A percentile compares a stretch with the other conserved stretches of the same genome.
These are phyloP conservation scores for Tolypocladium tundrense DNA, from an alignment of 2,329 filamentous ascomycete species.

Conservation along the genomic window DNA sequence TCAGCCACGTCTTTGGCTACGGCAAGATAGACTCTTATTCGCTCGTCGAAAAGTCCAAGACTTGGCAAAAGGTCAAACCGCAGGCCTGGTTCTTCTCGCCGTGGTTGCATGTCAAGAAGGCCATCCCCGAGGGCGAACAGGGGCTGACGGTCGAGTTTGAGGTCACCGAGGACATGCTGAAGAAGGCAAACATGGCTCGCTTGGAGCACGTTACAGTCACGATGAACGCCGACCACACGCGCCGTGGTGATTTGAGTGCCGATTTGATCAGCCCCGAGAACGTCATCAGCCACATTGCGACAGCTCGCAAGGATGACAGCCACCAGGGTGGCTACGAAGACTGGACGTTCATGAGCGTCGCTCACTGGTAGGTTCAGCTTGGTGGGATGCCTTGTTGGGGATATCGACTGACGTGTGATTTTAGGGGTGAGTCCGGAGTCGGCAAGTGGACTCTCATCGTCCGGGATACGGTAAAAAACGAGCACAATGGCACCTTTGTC, in stretches of 20 bases:
- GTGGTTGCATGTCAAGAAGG: slow-evolving; percentile 81
- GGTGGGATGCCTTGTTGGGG: neutral
- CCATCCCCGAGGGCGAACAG: slow-evolving; percentile 73
- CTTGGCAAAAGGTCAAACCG: slow-evolving; percentile 81
- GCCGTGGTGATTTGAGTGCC: slow-evolving; percentile 84
- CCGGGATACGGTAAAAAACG: slow-evolving; percentile 73
- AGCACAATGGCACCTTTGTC: slow-evolving; percentile 64
- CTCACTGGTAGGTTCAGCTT: slow-evolving; percentile 62
- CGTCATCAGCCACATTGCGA: slow-evolving; percentile 74
- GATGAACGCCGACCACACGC: slow-evolving; percentile 87
- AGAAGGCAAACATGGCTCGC: slow-evolving; percentile 70
- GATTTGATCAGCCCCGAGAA: slow-evolving; percentile 80
- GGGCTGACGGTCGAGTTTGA: slow-evolving; percentile 74
- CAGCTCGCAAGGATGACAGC: slow-evolving; percentile 59
- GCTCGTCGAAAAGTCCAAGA: slow-evolving; percentile 76
- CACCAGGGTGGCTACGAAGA: slow-evolving; percentile 66
- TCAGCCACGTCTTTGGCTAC: slow-evolving; percentile 91
- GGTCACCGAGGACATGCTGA: slow-evolving; percentile 71
- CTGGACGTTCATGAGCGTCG: slow-evolving; percentile 99
- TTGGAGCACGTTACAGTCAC: slow-evolving; percentile 94
- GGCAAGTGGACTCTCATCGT: slow-evolving; percentile 89
- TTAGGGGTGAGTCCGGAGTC: slow-evolving; percentile 74
- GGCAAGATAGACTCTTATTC: slow-evolving; percentile 87
- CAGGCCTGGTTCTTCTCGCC: slow-evolving; percentile 93
- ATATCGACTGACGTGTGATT: neutral